Evolutionary conservation across 2,329 filamentous ascomycete species (phyloP).

Genomic region (Cladobotryum protrusum): DNA sequence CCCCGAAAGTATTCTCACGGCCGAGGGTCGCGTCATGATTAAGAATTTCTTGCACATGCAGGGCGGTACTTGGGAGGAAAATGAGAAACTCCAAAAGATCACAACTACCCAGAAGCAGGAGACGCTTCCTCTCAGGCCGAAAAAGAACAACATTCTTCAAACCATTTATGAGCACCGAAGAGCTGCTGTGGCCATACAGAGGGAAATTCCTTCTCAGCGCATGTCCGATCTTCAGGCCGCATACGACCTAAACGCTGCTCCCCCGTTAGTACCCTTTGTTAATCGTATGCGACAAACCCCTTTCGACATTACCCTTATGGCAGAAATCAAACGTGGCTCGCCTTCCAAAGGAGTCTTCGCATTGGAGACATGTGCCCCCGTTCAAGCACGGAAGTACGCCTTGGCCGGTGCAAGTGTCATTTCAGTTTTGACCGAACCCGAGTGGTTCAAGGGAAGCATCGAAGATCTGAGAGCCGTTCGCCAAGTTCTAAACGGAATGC

Average conservation of each 20-base stretch:
- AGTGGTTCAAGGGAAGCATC: slow-evolving; percentile 98
- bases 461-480: slow-evolving; percentile 86
- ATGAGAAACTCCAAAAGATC: slow-evolving; percentile 51
- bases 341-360: slow-evolving; percentile 95
- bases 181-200: slow-evolving; percentile 71
- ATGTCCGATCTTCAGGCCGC: slow-evolving; percentile 78
- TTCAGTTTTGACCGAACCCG: slow-evolving; percentile 94
- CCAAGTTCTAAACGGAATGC: slow-evolving; percentile 83
- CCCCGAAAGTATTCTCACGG: slow-evolving; percentile 92
- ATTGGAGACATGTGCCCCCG: slow-evolving; percentile 76
- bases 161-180: slow-evolving; percentile 82
- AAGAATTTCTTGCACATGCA: slow-evolving; percentile 85
- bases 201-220: slow-evolving; percentile 76
- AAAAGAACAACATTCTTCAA: slow-evolving; percentile 81
- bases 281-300: slow-evolving; percentile 73
- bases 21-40: slow-evolving; percentile 81
- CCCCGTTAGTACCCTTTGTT: slow-evolving; percentile 75
- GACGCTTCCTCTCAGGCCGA: slow-evolving; percentile 31
- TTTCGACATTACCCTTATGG: slow-evolving; percentile 88
- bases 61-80: slow-evolving; percentile 87
- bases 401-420: slow-evolving; percentile 93
- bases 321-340: slow-evolving; percentile 94
- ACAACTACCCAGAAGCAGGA: slow-evolving; percentile 22
- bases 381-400: slow-evolving; percentile 86
- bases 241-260: slow-evolving; percentile 77